Evolutionary conservation across 441 rosid species (phyloP).

Genomic region (Mallotus repandus): DNA sequence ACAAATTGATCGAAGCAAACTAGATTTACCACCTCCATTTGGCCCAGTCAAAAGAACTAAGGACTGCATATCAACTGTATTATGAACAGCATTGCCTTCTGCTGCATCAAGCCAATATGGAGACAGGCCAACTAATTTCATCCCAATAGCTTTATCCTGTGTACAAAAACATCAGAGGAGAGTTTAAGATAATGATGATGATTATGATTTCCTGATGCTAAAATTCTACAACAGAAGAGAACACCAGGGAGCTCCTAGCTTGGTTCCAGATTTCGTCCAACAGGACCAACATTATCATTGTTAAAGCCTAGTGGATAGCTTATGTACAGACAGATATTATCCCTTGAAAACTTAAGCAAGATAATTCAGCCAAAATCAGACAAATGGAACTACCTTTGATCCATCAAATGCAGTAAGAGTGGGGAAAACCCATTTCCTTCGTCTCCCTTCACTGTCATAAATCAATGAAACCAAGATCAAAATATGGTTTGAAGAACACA

Average conservation of each 20-base stretch:
- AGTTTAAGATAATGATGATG: neutral
- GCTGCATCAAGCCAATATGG: conserved; percentile 96
- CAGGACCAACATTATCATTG: neutral
- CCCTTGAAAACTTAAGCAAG: neutral
- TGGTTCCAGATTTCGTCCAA: neutral
- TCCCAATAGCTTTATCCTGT: conserved; percentile 34
- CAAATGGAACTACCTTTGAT: conserved; percentile 53
- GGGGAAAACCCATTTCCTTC: conserved; percentile 96
- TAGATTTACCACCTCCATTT: conserved; percentile 99
- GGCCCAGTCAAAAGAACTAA: conserved; percentile 93
- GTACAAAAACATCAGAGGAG: conserved; percentile 10
- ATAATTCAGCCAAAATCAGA: conserved; percentile 15
- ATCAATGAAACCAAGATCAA: conserved; percentile 24
- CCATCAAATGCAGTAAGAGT: conserved; percentile 49
- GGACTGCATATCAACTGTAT: conserved; percentile 82
- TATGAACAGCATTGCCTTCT: conserved; percentile 80
- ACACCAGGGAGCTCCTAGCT: conserved; percentile 3
- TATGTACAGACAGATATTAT: neutral
- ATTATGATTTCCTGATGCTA: neutral
- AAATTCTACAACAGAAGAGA: neutral
- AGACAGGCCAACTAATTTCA: conserved; percentile 74
- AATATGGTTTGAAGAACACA: conserved; percentile 13
- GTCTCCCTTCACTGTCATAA: conserved; percentile 79
- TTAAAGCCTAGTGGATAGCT: neutral
- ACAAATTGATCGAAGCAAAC: conserved; percentile 91